Percentiles rank a stretch among this genome's conserved stretches.
Evolutionary conservation across 2,329 filamentous ascomycete species (phyloP).

Genomic region (Berkeleyomyces basicola): DNA sequence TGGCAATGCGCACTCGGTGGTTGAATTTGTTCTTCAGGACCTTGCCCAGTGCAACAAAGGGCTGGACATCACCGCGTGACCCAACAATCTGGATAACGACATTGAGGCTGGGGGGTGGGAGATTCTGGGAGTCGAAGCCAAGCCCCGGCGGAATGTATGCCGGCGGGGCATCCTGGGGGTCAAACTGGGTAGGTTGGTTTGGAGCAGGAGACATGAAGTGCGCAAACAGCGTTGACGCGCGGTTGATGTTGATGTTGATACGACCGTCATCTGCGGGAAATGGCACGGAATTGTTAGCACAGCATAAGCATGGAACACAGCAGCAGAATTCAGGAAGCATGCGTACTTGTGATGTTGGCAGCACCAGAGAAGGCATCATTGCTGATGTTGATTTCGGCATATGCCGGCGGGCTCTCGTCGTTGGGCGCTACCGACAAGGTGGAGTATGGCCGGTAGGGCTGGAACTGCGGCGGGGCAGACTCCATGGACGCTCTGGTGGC

Average conservation of each 20-base stretch:
- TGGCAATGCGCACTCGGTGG: constrained; percentile 58
- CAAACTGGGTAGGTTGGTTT: neutral
- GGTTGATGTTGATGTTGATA: constrained; percentile 64
- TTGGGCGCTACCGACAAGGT: neutral
- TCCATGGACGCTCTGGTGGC: neutral
- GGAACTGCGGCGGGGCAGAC: neutral
- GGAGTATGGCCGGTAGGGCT: neutral
- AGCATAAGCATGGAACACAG: neutral
- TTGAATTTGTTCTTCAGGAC: constrained; percentile 46
- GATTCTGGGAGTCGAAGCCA: constrained; percentile 43
- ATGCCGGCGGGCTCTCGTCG: constrained; percentile 32
- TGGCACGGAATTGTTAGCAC: neutral
- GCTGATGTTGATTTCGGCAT: constrained; percentile 33
- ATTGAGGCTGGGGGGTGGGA: constrained; percentile 42
- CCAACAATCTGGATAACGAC: constrained; percentile 62
- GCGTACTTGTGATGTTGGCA: constrained; percentile 37
- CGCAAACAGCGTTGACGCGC: constrained; percentile 31
- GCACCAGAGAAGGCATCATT: constrained; percentile 40
- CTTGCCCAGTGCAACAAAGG: constrained; percentile 54
- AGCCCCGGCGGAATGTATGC: constrained; percentile 59
- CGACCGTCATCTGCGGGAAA: constrained; percentile 47
- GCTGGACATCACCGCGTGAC: constrained; percentile 59
- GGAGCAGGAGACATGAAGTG: constrained; percentile 4
- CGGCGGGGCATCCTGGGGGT: constrained; percentile 20
- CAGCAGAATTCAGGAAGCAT: neutral